Base-by-base conservation (phyloP, 495 filamentous ascomycete species). In the Penicillium mononematosum region DNA sequence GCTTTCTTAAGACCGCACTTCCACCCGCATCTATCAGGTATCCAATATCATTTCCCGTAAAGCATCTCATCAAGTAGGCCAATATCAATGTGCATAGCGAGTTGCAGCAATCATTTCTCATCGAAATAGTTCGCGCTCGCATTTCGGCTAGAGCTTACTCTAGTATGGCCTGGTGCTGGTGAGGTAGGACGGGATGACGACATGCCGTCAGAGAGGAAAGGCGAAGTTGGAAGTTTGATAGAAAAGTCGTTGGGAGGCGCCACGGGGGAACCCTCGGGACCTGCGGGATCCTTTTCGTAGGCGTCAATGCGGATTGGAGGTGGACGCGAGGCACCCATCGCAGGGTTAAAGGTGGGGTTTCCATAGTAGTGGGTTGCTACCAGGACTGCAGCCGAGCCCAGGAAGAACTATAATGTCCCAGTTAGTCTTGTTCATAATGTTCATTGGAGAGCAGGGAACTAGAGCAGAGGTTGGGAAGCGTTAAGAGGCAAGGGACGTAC, bases 361-460 rank as follows among this genome's bases (percentile, higher is more conserved):
- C 84, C 91, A 75, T 96, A 97, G 32, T 97, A 81, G 55, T 89
- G 96, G 4, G 90, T 96, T 24, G 92, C 86, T 50, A 82, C 78
- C 12, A 96, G 67, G 4, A 97, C 91, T 49, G 91, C 70, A 34
- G 78, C 77, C 2, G 91, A 88, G 32, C 94, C 94, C 45, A 93
- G 56, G 29, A 95, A 48, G 68, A 92, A 96, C 93, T 97, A 63
- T n/a, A 60, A 46, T 32, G 5, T 60, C 16, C 51, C 19, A 45
- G 63, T 74, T 60, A 75, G 67, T 45, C 55, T 50, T 11, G 22
- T 42, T 53, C 24, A n/a, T 41, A 17, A 41, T 41, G 3, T 17
- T 27, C 36, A 27, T 14, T 29, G 14, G 16, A 34, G 42, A 22
- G 8, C 22, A 6, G 10, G 17, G 4, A 24, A 1, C 20, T 20